Evolutionary conservation across 73 alveolate species (phyloP).

Genomic region (Paramecium primaurelia): DNA sequence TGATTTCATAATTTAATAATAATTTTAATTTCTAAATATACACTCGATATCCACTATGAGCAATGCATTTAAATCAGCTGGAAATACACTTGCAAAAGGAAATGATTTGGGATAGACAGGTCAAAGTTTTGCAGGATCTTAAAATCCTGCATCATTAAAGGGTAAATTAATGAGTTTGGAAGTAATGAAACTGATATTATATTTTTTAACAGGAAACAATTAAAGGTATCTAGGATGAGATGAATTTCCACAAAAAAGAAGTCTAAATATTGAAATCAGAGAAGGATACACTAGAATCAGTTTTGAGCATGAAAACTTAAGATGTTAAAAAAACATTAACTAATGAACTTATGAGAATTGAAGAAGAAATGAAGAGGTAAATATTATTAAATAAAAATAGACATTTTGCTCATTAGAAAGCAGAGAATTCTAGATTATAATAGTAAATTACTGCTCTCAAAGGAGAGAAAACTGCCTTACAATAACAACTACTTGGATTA

Average conservation of each 20-base stretch:
- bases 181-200: background rate
- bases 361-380: conserved; percentile 92
- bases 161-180: conserved; percentile 70
- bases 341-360: conserved; percentile 91
- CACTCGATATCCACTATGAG: background rate
- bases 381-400: background rate
- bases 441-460: conserved; percentile 82
- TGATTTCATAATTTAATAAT: background rate
- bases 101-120: conserved; percentile 49
- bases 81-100: conserved; percentile 34
- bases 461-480: conserved; percentile 85
- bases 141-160: conserved; percentile 78
- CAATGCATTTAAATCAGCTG: conserved; percentile 24
- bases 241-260: conserved; percentile 93
- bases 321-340: conserved; percentile 92
- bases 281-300: conserved; percentile 92
- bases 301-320: conserved; percentile 90
- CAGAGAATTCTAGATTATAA: conserved; percentile 81
- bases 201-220: conserved; percentile 72
- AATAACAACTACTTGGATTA: conserved; percentile 77
- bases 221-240: conserved; percentile 87
- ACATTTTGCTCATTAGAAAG: conserved; percentile 76
- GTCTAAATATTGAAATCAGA: conserved; percentile 86
- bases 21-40: background rate
- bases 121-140: conserved; percentile 57